Evolutionary conservation across 2,329 filamentous ascomycete genomes (phyloP).

Genomic region (Domatiomyces globalis): DNA sequence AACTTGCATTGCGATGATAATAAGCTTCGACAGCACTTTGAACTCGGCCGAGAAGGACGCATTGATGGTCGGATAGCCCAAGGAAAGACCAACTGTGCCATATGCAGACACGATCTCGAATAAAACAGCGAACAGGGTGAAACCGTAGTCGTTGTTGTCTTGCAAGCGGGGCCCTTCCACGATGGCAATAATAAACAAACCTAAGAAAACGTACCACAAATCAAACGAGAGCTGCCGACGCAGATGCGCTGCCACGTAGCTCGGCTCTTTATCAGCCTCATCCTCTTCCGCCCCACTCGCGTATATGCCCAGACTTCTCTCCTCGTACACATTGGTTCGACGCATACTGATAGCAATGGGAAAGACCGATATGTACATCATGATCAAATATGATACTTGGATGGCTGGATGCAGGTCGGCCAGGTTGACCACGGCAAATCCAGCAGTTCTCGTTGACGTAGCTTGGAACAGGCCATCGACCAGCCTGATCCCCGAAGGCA

Average conservation of each 20-base stretch:
- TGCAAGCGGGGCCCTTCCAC: constrained; percentile 63
- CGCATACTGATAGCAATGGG: constrained; percentile 49
- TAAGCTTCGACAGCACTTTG: constrained; percentile 50
- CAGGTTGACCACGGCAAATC: constrained; percentile 70
- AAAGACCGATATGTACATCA: constrained; percentile 53
- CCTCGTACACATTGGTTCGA: constrained; percentile 48
- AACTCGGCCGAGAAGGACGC: constrained; percentile 76
- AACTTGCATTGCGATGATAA: constrained; percentile 54
- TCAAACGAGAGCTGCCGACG: constrained; percentile 91
- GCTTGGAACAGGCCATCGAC: constrained; percentile 85
- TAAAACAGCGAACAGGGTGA: constrained; percentile 54
- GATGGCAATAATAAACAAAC: constrained; percentile 84
- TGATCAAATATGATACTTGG: constrained; percentile 50
- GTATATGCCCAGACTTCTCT: constrained; percentile 47
- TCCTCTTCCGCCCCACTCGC: constrained; percentile 55
- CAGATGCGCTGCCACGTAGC: constrained; percentile 82
- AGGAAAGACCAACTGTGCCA: constrained; percentile 80
- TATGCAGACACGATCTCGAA: constrained; percentile 87
- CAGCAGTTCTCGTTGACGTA: constrained; percentile 75
- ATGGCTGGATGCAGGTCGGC: constrained; percentile 72
- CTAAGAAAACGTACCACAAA: constrained; percentile 90
- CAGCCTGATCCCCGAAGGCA: constrained; percentile 62
- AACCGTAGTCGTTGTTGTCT: constrained; percentile 41
- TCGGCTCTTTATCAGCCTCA: constrained; percentile 46
- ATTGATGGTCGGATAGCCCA: constrained; percentile 65